Conservation (phyloP, 139 green algal genomes). For the Tetradesmus obliquus region DNA sequence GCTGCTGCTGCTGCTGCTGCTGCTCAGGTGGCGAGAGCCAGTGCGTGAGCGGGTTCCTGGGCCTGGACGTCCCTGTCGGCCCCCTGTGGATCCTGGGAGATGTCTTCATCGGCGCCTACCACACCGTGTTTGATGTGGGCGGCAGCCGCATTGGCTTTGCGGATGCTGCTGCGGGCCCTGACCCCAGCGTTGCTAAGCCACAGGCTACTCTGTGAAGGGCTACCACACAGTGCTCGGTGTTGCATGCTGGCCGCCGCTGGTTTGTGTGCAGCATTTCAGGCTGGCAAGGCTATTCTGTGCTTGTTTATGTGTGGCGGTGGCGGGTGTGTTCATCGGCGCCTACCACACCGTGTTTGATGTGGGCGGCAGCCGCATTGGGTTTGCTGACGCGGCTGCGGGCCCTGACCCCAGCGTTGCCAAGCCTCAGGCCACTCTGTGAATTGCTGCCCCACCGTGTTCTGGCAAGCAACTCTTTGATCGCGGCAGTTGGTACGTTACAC, state of each 20-base stretch:
- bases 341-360: constrained; percentile 98
- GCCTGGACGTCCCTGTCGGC: constrained; percentile 90
- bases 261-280: too few relatives aligned
- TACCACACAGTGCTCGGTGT: neutral
- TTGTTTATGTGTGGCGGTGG: constrained; percentile 59
- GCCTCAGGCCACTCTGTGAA: neutral
- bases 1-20: constrained; percentile 33
- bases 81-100: constrained; percentile 98
- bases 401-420: neutral
- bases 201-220: neutral
- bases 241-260: too few relatives aligned
- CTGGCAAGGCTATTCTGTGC: too few relatives aligned
- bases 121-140: constrained; percentile 97
- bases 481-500: too few relatives aligned
- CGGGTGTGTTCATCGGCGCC: constrained; percentile 93
- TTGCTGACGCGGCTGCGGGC: constrained; percentile 77
- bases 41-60: constrained; percentile 98
- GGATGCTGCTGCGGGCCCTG: constrained; percentile 53
- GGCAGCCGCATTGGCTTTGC: constrained; percentile 94
- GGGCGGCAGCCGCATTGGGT: constrained; percentile 89
- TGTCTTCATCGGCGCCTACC: constrained; percentile 93
- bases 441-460: too few relatives aligned
- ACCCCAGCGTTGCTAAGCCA: neutral
- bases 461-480: neutral
- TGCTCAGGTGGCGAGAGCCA: constrained; percentile 65